phyloP scores from a whole-genome alignment of 768 basidiomycete species.

The Phylloporus sp. region DNA sequence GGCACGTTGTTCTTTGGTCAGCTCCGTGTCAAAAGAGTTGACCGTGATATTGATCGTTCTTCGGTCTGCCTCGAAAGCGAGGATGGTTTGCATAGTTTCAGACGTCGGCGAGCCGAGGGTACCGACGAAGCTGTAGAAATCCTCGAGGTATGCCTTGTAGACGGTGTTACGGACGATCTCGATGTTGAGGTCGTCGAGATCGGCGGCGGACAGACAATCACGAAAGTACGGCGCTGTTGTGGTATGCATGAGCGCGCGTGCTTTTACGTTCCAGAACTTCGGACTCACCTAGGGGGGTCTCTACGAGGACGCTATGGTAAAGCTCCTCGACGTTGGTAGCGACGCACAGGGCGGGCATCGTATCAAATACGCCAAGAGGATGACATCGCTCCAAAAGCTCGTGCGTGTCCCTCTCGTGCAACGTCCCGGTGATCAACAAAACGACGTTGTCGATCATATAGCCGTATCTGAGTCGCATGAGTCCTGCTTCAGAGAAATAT shows the following conservation, averaged over 20 bases:
- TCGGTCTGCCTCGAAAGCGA: constrained; percentile 95
- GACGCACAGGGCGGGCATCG: constrained; percentile 98
- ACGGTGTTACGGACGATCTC: constrained; percentile 99
- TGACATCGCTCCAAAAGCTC: constrained; percentile 96
- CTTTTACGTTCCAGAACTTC: neutral
- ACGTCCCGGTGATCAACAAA: constrained; percentile 91
- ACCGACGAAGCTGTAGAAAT: constrained; percentile 82
- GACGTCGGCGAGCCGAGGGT: constrained; percentile 80
- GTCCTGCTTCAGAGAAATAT: neutral
- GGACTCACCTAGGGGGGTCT: constrained; percentile 87
- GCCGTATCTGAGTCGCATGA: constrained; percentile 59
- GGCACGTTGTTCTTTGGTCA: constrained; percentile 92
- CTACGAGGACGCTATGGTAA: constrained; percentile 93
- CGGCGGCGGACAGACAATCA: constrained; percentile 89
- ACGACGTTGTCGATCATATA: constrained; percentile 99
- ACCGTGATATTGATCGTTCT: constrained; percentile 98
- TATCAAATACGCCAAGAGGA: constrained; percentile 94
- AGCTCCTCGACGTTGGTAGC: constrained; percentile 98
- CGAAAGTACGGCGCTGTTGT: constrained; percentile 87
- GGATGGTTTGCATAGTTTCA: constrained; percentile 88
- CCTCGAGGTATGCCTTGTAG: constrained; percentile 98
- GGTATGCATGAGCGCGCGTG: constrained; percentile 1
- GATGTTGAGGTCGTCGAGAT: constrained; percentile 98
- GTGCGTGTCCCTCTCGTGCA: constrained; percentile 96
- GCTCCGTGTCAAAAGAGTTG: constrained; percentile 95